Evolutionary conservation across 345 rosid species (phyloP).

Genomic region (Eutrema yunnanense): DNA sequence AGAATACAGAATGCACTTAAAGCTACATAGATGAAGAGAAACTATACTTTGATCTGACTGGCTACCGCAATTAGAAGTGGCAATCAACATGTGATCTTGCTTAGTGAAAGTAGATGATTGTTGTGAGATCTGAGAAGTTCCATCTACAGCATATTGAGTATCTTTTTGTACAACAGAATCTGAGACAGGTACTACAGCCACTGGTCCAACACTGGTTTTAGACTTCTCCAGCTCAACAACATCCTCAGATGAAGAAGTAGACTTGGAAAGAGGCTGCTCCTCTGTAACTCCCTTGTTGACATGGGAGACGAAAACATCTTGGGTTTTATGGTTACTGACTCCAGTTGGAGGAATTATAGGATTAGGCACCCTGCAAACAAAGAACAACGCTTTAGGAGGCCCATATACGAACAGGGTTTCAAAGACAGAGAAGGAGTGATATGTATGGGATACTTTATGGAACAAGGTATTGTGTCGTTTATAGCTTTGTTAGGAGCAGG

Average conservation of each 20-base stretch:
- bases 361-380: conserved; percentile 36
- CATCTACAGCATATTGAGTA: conserved; percentile 15
- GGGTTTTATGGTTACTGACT: neutral
- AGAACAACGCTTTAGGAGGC: neutral
- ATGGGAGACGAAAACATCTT: conserved; percentile 21
- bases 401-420: neutral
- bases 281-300: conserved; percentile 22
- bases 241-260: conserved; percentile 24
- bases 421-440: conserved; percentile 2
- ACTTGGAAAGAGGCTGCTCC: conserved; percentile 8
- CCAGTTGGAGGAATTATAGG: conserved; percentile 33
- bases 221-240: conserved; percentile 34
- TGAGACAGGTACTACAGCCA: conserved; percentile 23
- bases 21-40: neutral
- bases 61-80: conserved; percentile 20
- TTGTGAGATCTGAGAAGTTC: conserved; percentile 18
- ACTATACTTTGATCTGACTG: conserved; percentile 36
- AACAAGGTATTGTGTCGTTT: conserved; percentile 23
- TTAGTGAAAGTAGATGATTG: conserved; percentile 23
- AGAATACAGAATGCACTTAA: neutral
- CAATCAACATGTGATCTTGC: conserved; percentile 10
- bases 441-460: conserved; percentile 39
- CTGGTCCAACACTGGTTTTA: neutral
- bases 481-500: conserved; percentile 35
- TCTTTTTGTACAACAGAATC: conserved; percentile 27